Evolutionary conservation across 1,139 yeast species (phyloP), one percentile per base, ranked within the genome.

Genomic region (Saccharomyces pastorianus): DNA sequence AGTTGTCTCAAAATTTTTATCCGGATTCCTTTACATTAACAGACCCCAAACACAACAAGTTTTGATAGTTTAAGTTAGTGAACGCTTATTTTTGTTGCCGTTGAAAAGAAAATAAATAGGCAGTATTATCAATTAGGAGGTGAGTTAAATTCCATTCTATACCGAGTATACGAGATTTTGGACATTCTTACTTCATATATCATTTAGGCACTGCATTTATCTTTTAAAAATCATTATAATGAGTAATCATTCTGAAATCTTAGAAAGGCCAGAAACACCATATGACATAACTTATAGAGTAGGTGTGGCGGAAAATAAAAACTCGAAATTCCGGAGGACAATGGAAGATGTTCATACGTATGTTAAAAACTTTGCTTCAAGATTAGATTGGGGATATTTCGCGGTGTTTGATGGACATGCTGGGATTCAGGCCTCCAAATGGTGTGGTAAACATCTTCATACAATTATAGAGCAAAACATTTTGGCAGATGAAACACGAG

Each of bases 341-440:
- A 93, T 93, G 99, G 99, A 93, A 68, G 99, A 93, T 69, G 95
- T 95, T 9, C 98, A 93, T 69, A 88, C 96, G 0, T 89, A 87
- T 66, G 90, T 90, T 48, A 93, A 95, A 63, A 90, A 93, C 72
- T 93, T 87, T 73, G 95, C 93, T 29, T 95, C 89, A 62, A 72
- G 87, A 53, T 78, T 85, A 23, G 98, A 91, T 68, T 88, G 96
- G 85, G 99, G 97, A 2, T 93, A 88, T 69, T 91, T 93, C 77
- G 99, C 95, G 14, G 80, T 93, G 4, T 93, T 90, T 71, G 99
- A 93, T 71, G 99, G 99, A 13, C 99, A 93, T 72, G 99, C 98
- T 2, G 99, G 99, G 17, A 82, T 84, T 58, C 89, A 84, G 61
- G 85, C 96, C 8, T 96, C 99, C 1, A 83, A 95, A 62, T 93